phyloP scores from a whole-genome alignment of 2,329 filamentous ascomycete genomes.

The Colletotrichum falcatum region DNA sequence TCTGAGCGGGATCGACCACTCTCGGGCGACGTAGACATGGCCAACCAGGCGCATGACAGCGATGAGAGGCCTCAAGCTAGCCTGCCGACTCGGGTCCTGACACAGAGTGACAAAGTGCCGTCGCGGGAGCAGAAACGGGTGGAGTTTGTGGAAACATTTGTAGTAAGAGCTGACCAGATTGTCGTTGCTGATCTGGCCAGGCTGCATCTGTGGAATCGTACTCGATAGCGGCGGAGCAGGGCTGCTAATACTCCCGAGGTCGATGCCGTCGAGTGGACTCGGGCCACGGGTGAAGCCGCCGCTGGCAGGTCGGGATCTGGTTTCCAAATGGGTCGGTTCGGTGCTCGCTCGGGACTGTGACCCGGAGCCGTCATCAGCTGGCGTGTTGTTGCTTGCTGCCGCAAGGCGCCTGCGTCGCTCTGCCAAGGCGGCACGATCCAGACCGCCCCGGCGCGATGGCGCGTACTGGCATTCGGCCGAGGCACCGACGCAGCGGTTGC shows the following conservation, averaged over 20 bases:
- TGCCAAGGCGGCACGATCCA: slow-evolving; percentile 47
- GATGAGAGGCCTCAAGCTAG: slow-evolving; percentile 43
- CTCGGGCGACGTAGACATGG: slow-evolving; percentile 46
- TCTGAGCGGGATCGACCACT: slow-evolving; percentile 30
- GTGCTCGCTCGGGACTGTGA: slow-evolving; percentile 24
- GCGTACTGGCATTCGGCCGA: slow-evolving; percentile 62
- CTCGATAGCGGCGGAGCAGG: too few relatives aligned
- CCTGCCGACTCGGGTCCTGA: slow-evolving; percentile 14
- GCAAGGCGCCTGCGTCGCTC: slow-evolving; percentile 47
- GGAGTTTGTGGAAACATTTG: slow-evolving; percentile 50
- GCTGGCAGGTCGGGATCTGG: neutral
- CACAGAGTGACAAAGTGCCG: slow-evolving; percentile 38
- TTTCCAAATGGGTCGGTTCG: slow-evolving; percentile 20
- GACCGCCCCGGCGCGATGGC: slow-evolving; percentile 61
- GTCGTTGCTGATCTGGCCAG: slow-evolving; percentile 40
- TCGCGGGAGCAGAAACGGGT: slow-evolving; percentile 47
- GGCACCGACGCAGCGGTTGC: slow-evolving; percentile 57
- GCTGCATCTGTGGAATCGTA: neutral
- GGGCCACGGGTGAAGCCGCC: slow-evolving; percentile 2
- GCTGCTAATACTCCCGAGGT: neutral
- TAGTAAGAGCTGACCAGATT: slow-evolving; percentile 51
- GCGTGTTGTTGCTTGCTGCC: slow-evolving; percentile 11
- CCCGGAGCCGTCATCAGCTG: neutral
- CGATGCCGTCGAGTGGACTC: neutral
- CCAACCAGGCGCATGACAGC: slow-evolving; percentile 51